phyloP scores from a whole-genome alignment of 2,329 filamentous ascomycete genomes.

The Ascochyta pisi region DNA sequence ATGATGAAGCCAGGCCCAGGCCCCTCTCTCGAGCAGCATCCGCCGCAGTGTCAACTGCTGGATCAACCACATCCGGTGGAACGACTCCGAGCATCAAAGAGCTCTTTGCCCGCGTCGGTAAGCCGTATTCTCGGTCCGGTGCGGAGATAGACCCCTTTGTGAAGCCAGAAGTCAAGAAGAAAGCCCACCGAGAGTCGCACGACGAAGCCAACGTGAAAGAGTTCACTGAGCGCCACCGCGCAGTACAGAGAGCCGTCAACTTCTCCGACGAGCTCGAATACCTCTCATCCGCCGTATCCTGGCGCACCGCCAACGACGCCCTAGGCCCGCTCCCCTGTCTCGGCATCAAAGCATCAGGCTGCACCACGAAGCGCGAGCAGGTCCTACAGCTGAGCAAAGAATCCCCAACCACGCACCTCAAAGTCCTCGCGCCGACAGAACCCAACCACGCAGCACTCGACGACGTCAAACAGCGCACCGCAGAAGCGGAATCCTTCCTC shows the following conservation, averaged over 20 bases:
- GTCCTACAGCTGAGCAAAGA: constrained; percentile 24
- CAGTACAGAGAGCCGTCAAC: constrained; percentile 29
- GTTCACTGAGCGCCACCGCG: constrained; percentile 27
- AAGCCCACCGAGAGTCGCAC: constrained; percentile 22
- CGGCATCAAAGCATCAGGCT: constrained; percentile 34
- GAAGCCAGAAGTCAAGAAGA: constrained; percentile 10
- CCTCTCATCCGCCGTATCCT: constrained; percentile 19
- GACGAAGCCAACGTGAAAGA: constrained; percentile 20
- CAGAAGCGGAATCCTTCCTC: constrained; percentile 28
- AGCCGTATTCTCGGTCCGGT: constrained; percentile 27
- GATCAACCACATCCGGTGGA: constrained; percentile 22
- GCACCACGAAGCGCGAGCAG: constrained; percentile 34
- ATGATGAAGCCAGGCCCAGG: constrained; percentile 19
- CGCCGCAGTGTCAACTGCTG: constrained; percentile 7
- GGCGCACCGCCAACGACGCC: constrained; percentile 15
- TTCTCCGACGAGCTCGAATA: constrained; percentile 36
- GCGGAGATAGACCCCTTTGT: constrained; percentile 25
- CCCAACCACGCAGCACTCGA: constrained; percentile 5
- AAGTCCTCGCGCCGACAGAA: constrained; percentile 2
- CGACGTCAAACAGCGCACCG: constrained; percentile 5
- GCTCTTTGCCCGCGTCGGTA: constrained; percentile 28
- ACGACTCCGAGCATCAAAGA: constrained; percentile 33
- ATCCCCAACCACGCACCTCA: constrained; percentile 7
- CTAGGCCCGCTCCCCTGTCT: constrained; percentile 31
- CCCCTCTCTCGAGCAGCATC: constrained; percentile 16